These are phyloP conservation scores for Trichosanthes cucumerina DNA, from an alignment of 306 rosid species.

Conservation along the genomic window DNA sequence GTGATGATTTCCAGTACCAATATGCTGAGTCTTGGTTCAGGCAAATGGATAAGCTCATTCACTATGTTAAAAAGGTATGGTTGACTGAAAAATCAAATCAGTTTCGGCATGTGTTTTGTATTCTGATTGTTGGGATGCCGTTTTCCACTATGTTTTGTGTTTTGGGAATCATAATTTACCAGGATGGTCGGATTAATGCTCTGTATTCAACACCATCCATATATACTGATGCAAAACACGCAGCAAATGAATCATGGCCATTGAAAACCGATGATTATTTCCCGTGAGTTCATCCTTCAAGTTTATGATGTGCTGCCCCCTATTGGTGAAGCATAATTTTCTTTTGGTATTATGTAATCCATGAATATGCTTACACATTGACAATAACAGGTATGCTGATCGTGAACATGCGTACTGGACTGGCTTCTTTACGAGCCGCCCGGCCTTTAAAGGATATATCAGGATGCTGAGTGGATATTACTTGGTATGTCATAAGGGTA, in stretches of 20 bases:
- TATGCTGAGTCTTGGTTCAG: slow-evolving; percentile 91
- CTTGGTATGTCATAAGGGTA: slow-evolving; percentile 38
- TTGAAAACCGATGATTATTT: slow-evolving; percentile 81
- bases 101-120: not conserved
- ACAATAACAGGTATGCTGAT: slow-evolving; percentile 69
- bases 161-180: slow-evolving; percentile 18
- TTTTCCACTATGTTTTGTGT: not conserved
- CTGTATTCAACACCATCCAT: slow-evolving; percentile 88
- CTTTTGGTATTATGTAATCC: not conserved
- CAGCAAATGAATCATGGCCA: slow-evolving; percentile 74
- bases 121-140: not conserved
- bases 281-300: slow-evolving; percentile 42
- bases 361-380: slow-evolving; percentile 9
- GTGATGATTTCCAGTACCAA: slow-evolving; percentile 85
- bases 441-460: slow-evolving; percentile 65
- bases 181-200: slow-evolving; percentile 88
- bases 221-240: slow-evolving; percentile 67
- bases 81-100: not conserved
- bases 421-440: slow-evolving; percentile 73
- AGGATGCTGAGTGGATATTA: slow-evolving; percentile 69
- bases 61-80: slow-evolving; percentile 69
- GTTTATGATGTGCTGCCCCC: not conserved
- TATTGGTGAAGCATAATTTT: not conserved
- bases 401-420: slow-evolving; percentile 63
- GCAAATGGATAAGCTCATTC: slow-evolving; percentile 84